Conservation (phyloP, 495 filamentous ascomycete species). For the Podospora tetraspora region DNA sequence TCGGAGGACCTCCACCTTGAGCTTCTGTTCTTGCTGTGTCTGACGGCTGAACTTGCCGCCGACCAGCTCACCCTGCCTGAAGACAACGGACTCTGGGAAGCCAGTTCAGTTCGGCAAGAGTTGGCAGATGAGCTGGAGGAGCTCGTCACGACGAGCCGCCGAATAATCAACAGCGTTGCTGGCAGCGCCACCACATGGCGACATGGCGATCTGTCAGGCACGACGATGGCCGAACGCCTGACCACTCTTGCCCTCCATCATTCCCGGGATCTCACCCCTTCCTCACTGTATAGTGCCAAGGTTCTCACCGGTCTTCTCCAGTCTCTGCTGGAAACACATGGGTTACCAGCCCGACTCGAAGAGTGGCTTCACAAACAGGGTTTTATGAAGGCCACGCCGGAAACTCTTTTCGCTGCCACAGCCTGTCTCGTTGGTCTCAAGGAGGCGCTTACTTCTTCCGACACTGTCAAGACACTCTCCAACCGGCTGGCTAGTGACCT, state of each 20-base stretch:
- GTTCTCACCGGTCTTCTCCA: slow-evolving; percentile 40
- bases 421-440: slow-evolving; percentile 52
- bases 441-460: slow-evolving; percentile 41
- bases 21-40: slow-evolving; percentile 34
- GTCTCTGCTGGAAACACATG: slow-evolving; percentile 33
- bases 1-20: slow-evolving; percentile 33
- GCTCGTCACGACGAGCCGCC: slow-evolving; percentile 53
- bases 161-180: slow-evolving; percentile 48
- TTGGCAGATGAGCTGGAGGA: slow-evolving; percentile 56
- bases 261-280: slow-evolving; percentile 27
- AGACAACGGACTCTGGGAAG: slow-evolving; percentile 34
- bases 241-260: slow-evolving; percentile 35
- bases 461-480: slow-evolving; percentile 42
- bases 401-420: slow-evolving; percentile 43
- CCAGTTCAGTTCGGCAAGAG: slow-evolving; percentile 32
- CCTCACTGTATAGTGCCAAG: slow-evolving; percentile 47
- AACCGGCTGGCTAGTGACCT: slow-evolving; percentile 53
- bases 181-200: slow-evolving; percentile 28
- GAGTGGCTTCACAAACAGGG: slow-evolving; percentile 37
- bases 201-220: slow-evolving; percentile 23
- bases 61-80: slow-evolving; percentile 41
- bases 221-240: slow-evolving; percentile 29
- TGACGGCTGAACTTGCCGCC: slow-evolving; percentile 38
- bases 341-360: slow-evolving; percentile 36
- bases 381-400: slow-evolving; percentile 35